Base-by-base conservation (phyloP, 148 eudicot species). In the Bassia scoparia region DNA sequence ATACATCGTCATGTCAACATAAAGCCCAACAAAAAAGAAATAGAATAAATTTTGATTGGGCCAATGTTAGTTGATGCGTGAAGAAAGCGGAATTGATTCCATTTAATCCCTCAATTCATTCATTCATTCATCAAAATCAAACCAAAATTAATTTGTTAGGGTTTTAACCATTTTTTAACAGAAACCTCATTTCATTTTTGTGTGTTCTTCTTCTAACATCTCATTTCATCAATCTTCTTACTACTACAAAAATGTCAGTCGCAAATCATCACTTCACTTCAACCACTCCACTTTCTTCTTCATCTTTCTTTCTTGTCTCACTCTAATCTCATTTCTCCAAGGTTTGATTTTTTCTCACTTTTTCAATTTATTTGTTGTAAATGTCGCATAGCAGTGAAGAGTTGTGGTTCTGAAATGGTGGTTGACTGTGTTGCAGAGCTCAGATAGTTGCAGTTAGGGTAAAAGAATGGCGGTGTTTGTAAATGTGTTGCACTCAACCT, bases 401-500 rank as follows among this genome's bases (percentile, higher is more conserved):
- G 53, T 54, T 37, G 31, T 60, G 46, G 24, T 20, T 13, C 20
- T 72, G 11, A 62, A 3, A 23, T 54, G 62, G 11, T 24, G 62
- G 27, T 62, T 77, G 12, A 41, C 12, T 41, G 46, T 41, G 46
- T 41, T 48, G 23, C 82, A 76, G 82, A 78, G 44, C 75, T 71
- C 80, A 69, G 27, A 29, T 33, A 49, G 58, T 78, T 76, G 21
- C 72, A 44, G 49, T 76, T 37, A 72, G 63, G 24, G 74, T 33
- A 15, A 80, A n/a, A 37, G 9, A 67, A 63, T 50, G 33, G 37
- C 6, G 66, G 84, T 18, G 54, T 68, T 70, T 61, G 72, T 61
- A 84, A 74, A 67, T 84, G 87, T 48, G 74, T 79, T 38, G 79
- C 78, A 61, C 76, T 37, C 70, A 78, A 6, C 66, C 76, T 41